Evolutionary conservation across 192 early-diverging fungal genomes (phyloP).

Genomic region (Umbelopsis isabellina): DNA sequence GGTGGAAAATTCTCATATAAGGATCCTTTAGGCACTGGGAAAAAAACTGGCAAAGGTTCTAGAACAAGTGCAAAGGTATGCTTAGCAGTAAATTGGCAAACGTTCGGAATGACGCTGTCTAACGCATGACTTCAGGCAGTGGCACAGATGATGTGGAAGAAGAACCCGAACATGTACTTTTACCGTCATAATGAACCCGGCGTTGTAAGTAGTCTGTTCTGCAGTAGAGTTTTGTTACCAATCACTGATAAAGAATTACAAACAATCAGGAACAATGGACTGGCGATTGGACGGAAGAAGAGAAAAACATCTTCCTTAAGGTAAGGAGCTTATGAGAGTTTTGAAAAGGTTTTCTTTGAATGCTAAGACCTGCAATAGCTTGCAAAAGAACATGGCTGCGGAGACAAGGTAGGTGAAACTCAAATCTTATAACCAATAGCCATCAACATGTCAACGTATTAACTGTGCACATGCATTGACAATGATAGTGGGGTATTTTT

Average conservation of each 20-base stretch:
- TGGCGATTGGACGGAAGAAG: conserved; percentile 73
- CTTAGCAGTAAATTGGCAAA: not conserved
- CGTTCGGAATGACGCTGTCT: not conserved
- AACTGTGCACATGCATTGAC: not conserved
- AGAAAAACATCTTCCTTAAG: conserved; percentile 58
- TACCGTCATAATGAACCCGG: conserved; percentile 79
- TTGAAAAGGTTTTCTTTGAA: conserved; percentile 28
- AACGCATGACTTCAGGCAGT: conserved; percentile 42
- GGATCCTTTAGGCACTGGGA: conserved; percentile 60
- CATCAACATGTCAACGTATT: not conserved
- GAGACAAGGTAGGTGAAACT: conserved; percentile 48
- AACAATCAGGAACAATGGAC: conserved; percentile 64
- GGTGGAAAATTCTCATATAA: conserved; percentile 74
- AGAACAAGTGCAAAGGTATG: conserved; percentile 35
- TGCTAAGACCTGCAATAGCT: conserved; percentile 45
- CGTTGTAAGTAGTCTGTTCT: conserved; percentile 39
- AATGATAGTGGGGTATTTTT: conserved; percentile 56
- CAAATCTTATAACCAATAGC: not conserved
- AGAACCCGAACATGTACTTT: conserved; percentile 80
- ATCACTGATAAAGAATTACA: not conserved
- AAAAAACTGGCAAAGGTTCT: conserved; percentile 18
- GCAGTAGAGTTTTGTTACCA: not conserved
- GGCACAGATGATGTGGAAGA: conserved; percentile 68
- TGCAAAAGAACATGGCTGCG: conserved; percentile 54
- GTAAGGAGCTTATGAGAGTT: conserved; percentile 45